Conservation (phyloP, 306 rosid genomes). For the Luffa aegyptiaca region DNA sequence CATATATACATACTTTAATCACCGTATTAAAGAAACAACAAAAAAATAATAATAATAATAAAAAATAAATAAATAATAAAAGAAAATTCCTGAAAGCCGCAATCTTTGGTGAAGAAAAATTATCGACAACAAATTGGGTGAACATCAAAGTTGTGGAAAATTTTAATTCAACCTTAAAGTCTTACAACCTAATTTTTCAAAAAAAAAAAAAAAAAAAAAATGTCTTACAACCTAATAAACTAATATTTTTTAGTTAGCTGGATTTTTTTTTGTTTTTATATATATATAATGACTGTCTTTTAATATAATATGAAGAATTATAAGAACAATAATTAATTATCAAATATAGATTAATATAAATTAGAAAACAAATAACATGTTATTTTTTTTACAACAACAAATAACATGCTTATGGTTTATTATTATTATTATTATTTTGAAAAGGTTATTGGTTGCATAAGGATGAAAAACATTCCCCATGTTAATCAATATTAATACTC, state of each 20-base stretch:
- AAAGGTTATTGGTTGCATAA: neutral
- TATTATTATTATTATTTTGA: neutral
- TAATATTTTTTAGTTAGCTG: constrained; percentile 1
- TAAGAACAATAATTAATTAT: neutral
- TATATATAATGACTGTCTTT: neutral
- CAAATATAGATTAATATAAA: neutral
- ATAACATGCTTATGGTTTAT: neutral
- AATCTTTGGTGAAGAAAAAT: neutral
- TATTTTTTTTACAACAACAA: neutral
- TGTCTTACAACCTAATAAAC: neutral
- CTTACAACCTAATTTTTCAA: neutral
- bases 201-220: no score
- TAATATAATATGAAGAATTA: neutral
- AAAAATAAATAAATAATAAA: neutral
- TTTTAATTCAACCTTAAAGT: neutral
- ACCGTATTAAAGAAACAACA: neutral
- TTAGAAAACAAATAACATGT: neutral
- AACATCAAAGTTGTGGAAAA: neutral
- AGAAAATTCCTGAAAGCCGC: neutral
- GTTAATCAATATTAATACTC: neutral
- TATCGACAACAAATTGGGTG: neutral
- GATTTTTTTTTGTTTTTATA: neutral
- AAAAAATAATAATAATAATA: neutral
- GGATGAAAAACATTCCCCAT: no score
- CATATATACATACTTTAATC: neutral